Conservation (phyloP, 768 basidiomycete species). For the Lactarius psammicola region DNA sequence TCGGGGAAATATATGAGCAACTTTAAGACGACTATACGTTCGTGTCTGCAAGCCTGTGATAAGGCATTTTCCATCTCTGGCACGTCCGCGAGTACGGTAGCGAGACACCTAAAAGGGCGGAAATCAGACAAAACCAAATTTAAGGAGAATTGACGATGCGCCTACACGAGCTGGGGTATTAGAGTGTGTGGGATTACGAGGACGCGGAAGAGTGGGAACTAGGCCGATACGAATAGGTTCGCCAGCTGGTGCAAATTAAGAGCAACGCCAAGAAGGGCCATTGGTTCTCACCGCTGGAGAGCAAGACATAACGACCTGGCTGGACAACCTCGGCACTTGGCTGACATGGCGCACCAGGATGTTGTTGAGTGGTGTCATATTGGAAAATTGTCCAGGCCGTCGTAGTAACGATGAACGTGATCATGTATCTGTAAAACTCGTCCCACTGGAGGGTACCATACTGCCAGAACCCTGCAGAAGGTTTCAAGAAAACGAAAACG, state of each 20-base stretch:
- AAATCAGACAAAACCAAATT: neutral
- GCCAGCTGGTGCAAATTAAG: neutral
- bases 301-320: conserved; percentile 3
- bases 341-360: neutral
- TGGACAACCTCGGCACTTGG: neutral
- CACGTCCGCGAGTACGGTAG: neutral
- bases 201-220: neutral
- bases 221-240: neutral
- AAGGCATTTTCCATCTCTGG: conserved; percentile 2
- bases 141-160: neutral
- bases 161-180: neutral
- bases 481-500: neutral
- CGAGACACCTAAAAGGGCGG: neutral
- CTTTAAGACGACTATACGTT: conserved; percentile 5
- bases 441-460: conserved; percentile 8
- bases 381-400: conserved; percentile 4
- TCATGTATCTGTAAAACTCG: conserved; percentile 6
- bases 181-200: neutral
- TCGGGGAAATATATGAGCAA: conserved; percentile 14
- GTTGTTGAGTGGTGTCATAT: neutral
- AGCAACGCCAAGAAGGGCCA: neutral
- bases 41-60: conserved; percentile 4
- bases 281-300: neutral
- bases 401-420: neutral
- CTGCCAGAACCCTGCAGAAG: conserved; percentile 12